These are phyloP conservation scores for Rhodofomes roseus DNA, from an alignment of 1,284 basidiomycete species.

Conservation along the genomic window DNA sequence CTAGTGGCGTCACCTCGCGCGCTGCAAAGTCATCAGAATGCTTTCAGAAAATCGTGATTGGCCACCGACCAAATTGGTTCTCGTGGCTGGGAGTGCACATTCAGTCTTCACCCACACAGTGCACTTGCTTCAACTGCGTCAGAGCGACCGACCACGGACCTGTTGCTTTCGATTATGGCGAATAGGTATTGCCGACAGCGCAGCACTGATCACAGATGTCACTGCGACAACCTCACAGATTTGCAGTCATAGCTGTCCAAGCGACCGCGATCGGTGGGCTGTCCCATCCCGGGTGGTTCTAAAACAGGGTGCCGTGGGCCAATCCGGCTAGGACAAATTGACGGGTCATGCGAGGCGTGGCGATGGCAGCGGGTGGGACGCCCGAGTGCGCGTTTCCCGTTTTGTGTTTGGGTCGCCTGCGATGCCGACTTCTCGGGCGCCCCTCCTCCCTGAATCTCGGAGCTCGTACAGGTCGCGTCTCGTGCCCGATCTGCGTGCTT, in stretches of 20 bases:
- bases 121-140: background rate
- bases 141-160: too few species aligned
- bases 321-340: background rate
- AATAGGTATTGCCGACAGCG: too few species aligned
- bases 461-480: background rate
- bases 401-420: background rate
- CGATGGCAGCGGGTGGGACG: too few species aligned
- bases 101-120: background rate
- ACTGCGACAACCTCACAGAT: too few species aligned
- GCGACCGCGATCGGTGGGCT: background rate
- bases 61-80: background rate
- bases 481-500: background rate
- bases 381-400: background rate
- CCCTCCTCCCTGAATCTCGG: background rate
- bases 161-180: too few species aligned
- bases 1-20: background rate
- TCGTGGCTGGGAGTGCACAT: background rate
- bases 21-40: background rate
- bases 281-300: background rate
- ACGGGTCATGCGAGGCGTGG: background rate
- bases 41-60: background rate
- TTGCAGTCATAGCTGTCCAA: too few species aligned
- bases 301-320: background rate
- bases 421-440: constrained; percentile 1
- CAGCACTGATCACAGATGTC: too few species aligned